phyloP scores from a whole-genome alignment of 179 eudicot genomes.

The Spinacia oleracea region DNA sequence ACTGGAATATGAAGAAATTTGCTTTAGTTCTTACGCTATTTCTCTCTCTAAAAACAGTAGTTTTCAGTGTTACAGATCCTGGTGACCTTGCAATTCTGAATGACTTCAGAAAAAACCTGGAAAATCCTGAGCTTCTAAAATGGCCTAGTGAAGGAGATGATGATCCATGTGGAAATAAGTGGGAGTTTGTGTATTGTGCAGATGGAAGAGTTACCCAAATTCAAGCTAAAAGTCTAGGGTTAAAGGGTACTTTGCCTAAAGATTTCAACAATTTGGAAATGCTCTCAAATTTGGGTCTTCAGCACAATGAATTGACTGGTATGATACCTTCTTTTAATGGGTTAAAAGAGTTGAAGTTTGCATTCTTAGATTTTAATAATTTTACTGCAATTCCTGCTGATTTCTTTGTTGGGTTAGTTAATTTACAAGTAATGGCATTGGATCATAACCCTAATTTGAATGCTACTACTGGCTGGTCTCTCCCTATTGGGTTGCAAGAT shows the following conservation, averaged over 20 bases:
- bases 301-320: slow-evolving; percentile 69
- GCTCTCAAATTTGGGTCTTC: slow-evolving; percentile 73
- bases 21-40: slow-evolving; percentile 21
- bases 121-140: slow-evolving; percentile 68
- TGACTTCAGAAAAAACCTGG: slow-evolving; percentile 63
- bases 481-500: slow-evolving; percentile 53
- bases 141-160: slow-evolving; percentile 61
- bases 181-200: slow-evolving; percentile 61
- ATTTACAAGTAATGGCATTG: slow-evolving; percentile 65
- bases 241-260: slow-evolving; percentile 69
- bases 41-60: slow-evolving; percentile 32
- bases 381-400: slow-evolving; percentile 72
- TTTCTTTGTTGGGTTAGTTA: slow-evolving; percentile 74
- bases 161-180: slow-evolving; percentile 92
- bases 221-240: slow-evolving; percentile 61
- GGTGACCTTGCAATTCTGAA: slow-evolving; percentile 57
- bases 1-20: slow-evolving; percentile 12
- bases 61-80: slow-evolving; percentile 58
- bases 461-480: slow-evolving; percentile 65
- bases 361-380: slow-evolving; percentile 67
- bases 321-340: slow-evolving; percentile 74
- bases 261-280: slow-evolving; percentile 59
- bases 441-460: slow-evolving; percentile 65
- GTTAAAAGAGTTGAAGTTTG: slow-evolving; percentile 51
- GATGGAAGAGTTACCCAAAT: slow-evolving; percentile 66